Evolutionary conservation across 2,329 filamentous ascomycete species (phyloP).

Genomic region (Arthrobotrys conoides): DNA sequence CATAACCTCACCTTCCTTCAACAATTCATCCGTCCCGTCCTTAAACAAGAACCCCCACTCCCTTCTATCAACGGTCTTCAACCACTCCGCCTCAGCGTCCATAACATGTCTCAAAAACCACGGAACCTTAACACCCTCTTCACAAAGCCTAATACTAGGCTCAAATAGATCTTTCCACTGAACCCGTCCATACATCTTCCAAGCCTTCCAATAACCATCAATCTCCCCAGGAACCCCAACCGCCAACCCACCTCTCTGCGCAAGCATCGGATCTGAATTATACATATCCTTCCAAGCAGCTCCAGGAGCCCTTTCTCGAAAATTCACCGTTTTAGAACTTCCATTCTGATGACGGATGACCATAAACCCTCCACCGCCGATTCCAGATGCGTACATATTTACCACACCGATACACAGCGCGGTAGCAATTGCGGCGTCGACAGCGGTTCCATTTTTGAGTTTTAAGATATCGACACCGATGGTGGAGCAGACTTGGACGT

Average conservation of each 20-base stretch:
- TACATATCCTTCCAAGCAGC: constrained; percentile 63
- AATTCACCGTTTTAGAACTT: constrained; percentile 62
- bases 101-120: constrained; percentile 57
- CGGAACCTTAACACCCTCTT: constrained; percentile 61
- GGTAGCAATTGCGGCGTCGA: constrained; percentile 64
- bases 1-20: constrained; percentile 62
- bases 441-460: constrained; percentile 62
- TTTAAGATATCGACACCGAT: constrained; percentile 63
- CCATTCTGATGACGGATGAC: constrained; percentile 62
- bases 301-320: constrained; percentile 63
- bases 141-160: constrained; percentile 62
- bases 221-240: constrained; percentile 63
- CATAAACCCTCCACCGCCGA: constrained; percentile 64
- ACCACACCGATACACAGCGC: constrained; percentile 63
- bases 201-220: constrained; percentile 62
- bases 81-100: constrained; percentile 52
- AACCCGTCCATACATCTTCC: constrained; percentile 62
- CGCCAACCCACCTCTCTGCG: constrained; percentile 62
- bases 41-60: constrained; percentile 63
- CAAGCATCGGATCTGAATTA: constrained; percentile 59
- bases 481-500: constrained; percentile 62
- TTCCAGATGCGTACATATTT: constrained; percentile 63
- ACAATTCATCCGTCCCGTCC: constrained; percentile 53
- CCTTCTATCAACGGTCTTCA: constrained; percentile 47
- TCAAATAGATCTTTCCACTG: constrained; percentile 63